phyloP scores from a whole-genome alignment of 1,284 basidiomycete genomes.

The Mycosarcoma maydis region DNA sequence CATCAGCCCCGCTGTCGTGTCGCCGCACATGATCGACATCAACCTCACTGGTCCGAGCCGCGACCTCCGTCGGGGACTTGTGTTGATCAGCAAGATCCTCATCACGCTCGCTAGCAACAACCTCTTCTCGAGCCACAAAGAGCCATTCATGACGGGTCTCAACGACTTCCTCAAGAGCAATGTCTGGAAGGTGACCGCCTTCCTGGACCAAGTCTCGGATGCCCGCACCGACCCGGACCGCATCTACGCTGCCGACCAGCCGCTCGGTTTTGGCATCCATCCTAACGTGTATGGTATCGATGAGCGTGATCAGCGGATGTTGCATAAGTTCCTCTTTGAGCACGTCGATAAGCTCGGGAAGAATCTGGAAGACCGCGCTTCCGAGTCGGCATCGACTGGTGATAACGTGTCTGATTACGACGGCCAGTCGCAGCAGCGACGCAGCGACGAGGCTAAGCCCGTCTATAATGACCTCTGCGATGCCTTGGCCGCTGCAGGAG shows the following conservation, averaged over 20 bases:
- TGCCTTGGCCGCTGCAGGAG: conserved; percentile 47
- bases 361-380: conserved; percentile 38
- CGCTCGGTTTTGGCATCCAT: conserved; percentile 60
- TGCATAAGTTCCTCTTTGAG: conserved; percentile 60
- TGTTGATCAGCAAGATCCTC: conserved; percentile 62
- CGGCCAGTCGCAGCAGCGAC: conserved; percentile 3
- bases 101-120: conserved; percentile 62
- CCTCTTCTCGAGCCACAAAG: conserved; percentile 61
- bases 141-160: conserved; percentile 60
- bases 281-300: conserved; percentile 59
- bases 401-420: conserved; percentile 2
- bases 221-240: conserved; percentile 60
- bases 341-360: conserved; percentile 60
- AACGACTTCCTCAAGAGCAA: conserved; percentile 63
- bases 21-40: conserved; percentile 63
- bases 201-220: conserved; percentile 62
- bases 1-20: conserved; percentile 61
- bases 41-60: conserved; percentile 55
- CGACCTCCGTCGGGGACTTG: conserved; percentile 56
- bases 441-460: conserved; percentile 15
- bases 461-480: conserved; percentile 56
- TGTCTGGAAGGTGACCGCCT: conserved; percentile 59
- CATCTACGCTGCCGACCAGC: conserved; percentile 59
- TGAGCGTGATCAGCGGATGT: conserved; percentile 47
- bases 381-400: background rate